Percentiles rank a stretch among this genome's conserved stretches.
Conservation (phyloP, 2,329 filamentous ascomycete genomes). For the Capronia americana region DNA sequence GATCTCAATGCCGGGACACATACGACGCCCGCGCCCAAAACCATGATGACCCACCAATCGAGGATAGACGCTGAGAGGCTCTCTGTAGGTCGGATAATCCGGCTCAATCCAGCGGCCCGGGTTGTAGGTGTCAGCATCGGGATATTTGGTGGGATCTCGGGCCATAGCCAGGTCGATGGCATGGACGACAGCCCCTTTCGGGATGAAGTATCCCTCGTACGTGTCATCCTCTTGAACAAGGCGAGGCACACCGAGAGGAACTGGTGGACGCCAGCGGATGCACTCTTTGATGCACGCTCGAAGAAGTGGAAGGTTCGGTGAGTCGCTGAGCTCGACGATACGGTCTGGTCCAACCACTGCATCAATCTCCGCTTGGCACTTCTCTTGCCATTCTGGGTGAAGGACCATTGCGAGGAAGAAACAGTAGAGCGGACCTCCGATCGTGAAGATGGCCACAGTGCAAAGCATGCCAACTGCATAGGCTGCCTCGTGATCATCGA, state of each 20-base stretch:
- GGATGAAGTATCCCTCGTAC: slow-evolving; percentile 2
- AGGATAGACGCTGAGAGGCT: slow-evolving; percentile 26
- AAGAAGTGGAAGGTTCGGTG: slow-evolving; percentile 47
- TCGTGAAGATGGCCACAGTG: slow-evolving; percentile 41
- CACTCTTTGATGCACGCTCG: slow-evolving; percentile 52
- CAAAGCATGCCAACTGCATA: slow-evolving; percentile 40
- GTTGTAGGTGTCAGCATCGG: slow-evolving; percentile 7
- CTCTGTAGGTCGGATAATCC: slow-evolving; percentile 42
- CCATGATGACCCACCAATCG: slow-evolving; percentile 27
- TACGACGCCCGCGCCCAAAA: slow-evolving; percentile 37
- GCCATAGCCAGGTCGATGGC: slow-evolving; percentile 3
- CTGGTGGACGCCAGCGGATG: slow-evolving; percentile 57
- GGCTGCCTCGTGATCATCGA: slow-evolving; percentile 40
- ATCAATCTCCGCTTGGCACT: slow-evolving; percentile 56
- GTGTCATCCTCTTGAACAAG: slow-evolving; percentile 55
- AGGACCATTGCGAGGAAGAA: slow-evolving; percentile 54
- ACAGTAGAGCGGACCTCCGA: slow-evolving; percentile 39
- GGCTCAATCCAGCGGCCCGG: slow-evolving; percentile 1
- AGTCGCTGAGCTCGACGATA: slow-evolving; percentile 52
- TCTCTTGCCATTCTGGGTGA: slow-evolving; percentile 56
- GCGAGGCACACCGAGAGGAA: slow-evolving; percentile 57
- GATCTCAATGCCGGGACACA: slow-evolving; percentile 35
- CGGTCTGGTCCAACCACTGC: slow-evolving; percentile 49
- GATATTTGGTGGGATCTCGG: background rate
- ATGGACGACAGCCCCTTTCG: slow-evolving; percentile 6